A percentile compares a stretch with the other conserved stretches of the same genome.
These are phyloP conservation scores for Penicillium angulare DNA, from an alignment of 495 filamentous ascomycete species.

Conservation along the genomic window DNA sequence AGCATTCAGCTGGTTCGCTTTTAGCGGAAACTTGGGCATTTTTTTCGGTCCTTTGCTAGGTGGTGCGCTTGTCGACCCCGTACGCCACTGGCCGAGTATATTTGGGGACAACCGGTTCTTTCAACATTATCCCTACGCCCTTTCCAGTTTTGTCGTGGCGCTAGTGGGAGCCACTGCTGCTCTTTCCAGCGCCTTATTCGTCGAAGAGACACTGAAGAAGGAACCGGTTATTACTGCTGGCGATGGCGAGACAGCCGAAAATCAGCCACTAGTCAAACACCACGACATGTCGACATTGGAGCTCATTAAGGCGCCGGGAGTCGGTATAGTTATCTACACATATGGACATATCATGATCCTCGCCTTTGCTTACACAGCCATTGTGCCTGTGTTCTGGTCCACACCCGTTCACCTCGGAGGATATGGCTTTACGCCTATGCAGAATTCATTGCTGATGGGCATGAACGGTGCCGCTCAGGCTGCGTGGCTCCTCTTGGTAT, in stretches of 20 bases:
- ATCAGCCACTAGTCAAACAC: neutral
- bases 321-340: conserved; percentile 57
- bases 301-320: conserved; percentile 59
- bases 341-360: conserved; percentile 62
- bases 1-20: conserved; percentile 71
- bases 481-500: conserved; percentile 61
- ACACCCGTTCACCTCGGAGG: conserved; percentile 56
- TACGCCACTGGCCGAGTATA: conserved; percentile 49
- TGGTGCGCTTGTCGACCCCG: conserved; percentile 62
- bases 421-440: conserved; percentile 53
- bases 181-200: conserved; percentile 43
- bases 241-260: conserved; percentile 3
- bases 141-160: conserved; percentile 56
- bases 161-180: conserved; percentile 49
- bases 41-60: conserved; percentile 64
- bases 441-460: conserved; percentile 60
- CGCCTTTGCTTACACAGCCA: conserved; percentile 62
- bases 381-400: conserved; percentile 61
- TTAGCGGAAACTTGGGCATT: conserved; percentile 66
- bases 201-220: conserved; percentile 55
- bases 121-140: conserved; percentile 60
- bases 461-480: conserved; percentile 60
- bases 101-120: conserved; percentile 59
- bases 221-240: conserved; percentile 10
- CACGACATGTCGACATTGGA: conserved; percentile 46